These are phyloP conservation scores for Isoetes engelmannii DNA, from an alignment of 83 land plant genomes.

Conservation along the genomic window DNA sequence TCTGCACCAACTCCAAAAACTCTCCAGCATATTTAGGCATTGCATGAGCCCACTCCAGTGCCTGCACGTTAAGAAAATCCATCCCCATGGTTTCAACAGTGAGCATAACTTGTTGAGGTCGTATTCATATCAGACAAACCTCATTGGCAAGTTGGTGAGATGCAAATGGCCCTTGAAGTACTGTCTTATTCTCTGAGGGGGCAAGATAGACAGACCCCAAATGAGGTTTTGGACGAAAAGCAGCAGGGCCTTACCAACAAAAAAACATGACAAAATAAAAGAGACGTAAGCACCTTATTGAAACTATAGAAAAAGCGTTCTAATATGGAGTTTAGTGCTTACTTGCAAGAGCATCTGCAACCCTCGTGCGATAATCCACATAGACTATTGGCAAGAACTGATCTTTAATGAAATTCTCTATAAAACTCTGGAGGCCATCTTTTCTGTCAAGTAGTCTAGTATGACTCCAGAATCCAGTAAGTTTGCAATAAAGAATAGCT, in stretches of 20 bases:
- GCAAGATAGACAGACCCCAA: conserved; percentile 54
- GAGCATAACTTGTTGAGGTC: too few relatives aligned
- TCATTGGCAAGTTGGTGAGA: conserved; percentile 79
- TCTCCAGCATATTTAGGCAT: conserved; percentile 97
- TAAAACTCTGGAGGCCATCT: conserved; percentile 82
- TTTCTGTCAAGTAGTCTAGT: conserved; percentile 44
- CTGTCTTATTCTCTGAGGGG: conserved; percentile 67
- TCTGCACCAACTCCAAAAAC: conserved; percentile 87
- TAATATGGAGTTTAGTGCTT: conserved; percentile 28
- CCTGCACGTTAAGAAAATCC: conserved; percentile 28
- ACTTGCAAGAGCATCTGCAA: conserved; percentile 97
- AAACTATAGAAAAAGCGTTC: too few relatives aligned
- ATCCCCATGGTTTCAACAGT: neutral
- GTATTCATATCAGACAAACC: conserved; percentile 30
- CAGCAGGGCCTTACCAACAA: conserved; percentile 72
- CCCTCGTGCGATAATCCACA: conserved; percentile 94
- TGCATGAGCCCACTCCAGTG: conserved; percentile 94
- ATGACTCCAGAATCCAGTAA: conserved; percentile 16
- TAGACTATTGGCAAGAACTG: conserved; percentile 91
- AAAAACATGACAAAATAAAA: neutral
- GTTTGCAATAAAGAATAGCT: conserved; percentile 1
- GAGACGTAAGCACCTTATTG: too few relatives aligned
- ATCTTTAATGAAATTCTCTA: conserved; percentile 96
- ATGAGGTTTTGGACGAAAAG: conserved; percentile 80
- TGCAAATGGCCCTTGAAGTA: conserved; percentile 86